Evolutionary conservation across 2,329 filamentous ascomycete species (phyloP), one percentile per base, ranked within the genome.

Genomic region (Beauveria pseudobassiana): DNA sequence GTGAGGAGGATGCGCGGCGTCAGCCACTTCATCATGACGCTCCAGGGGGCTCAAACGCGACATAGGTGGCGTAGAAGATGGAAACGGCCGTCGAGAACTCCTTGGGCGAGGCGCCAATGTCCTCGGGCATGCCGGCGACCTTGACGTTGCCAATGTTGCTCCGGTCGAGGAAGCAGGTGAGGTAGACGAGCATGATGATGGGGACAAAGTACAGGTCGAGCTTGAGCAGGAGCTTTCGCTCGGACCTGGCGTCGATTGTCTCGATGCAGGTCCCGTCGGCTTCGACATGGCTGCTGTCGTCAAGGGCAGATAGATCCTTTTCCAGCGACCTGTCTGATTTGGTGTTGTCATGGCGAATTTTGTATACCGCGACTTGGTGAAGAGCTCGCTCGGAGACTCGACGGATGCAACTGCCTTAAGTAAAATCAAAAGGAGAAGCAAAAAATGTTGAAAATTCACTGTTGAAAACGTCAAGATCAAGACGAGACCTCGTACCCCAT

Each of bases 161-260:
- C 59, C 83, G 76, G 69, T 86, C 83, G 46, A 84, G 72, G 66
- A 82, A 83, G 63, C 78, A 82, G 4, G 77, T 75, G 22, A 86
- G 67, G 64, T 83, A 86, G 5, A 84, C 75, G 52, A 82, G 69
- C 76, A 82, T 83, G 62, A 85, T 80, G 60, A 84, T 77, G 56
- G 73, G 73, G 3, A 72, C 68, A 22, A 74, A 69, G 54, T 68
- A 68, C 18, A 66, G 42, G 55, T 74, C 73, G 5, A 74, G 69
- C 60, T 74, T 74, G 45, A 65, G 59, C 16, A 74, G 65, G 5
- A 73, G 68, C 40, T 67, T 70, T 12, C 63, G 61, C 64, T 74
- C 72, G 12, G 66, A 67, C 7, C 53, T 60, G 3, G 70, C 66
- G 63, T 74, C 71, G 22, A 72, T 64, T 20, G 65, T 62, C 30